These are phyloP conservation scores for Fusarium setosum DNA, from an alignment of 2,329 filamentous ascomycete species.

Conservation along the genomic window DNA sequence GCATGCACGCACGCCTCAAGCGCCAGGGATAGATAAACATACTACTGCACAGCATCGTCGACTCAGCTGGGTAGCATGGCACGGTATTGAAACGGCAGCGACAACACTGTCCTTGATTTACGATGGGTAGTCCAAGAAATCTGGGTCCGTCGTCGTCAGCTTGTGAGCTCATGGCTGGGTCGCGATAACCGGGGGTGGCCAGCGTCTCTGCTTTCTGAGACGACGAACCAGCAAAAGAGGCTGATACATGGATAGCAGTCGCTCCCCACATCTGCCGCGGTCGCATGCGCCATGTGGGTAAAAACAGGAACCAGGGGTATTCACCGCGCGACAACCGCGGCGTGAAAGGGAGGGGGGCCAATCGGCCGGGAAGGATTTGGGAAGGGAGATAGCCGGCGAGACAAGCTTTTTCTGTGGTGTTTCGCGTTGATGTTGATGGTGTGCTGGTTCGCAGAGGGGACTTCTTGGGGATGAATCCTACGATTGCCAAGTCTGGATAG, in stretches of 20 bases:
- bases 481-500: neutral
- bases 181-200: too few relatives aligned
- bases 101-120: constrained; percentile 7
- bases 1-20: neutral
- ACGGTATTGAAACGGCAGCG: constrained; percentile 11
- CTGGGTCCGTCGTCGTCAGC: constrained; percentile 26
- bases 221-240: neutral
- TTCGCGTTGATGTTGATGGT: constrained; percentile 26
- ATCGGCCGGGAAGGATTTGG: neutral
- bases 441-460: neutral
- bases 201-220: too few relatives aligned
- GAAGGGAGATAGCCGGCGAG: neutral
- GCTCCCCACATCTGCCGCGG: constrained; percentile 2
- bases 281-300: constrained; percentile 6
- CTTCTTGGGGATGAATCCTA: neutral
- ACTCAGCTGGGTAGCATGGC: neutral
- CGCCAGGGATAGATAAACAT: too few relatives aligned
- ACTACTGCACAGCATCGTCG: too few relatives aligned
- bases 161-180: constrained; percentile 19
- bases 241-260: too few relatives aligned
- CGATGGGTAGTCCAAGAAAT: constrained; percentile 4
- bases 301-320: neutral
- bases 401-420: constrained; percentile 16
- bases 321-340: neutral
- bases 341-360: neutral